Percentiles rank a stretch among this genome's conserved stretches.
Conservation (phyloP, 176 grass and related monocot species). For the Ensete glaucum region DNA sequence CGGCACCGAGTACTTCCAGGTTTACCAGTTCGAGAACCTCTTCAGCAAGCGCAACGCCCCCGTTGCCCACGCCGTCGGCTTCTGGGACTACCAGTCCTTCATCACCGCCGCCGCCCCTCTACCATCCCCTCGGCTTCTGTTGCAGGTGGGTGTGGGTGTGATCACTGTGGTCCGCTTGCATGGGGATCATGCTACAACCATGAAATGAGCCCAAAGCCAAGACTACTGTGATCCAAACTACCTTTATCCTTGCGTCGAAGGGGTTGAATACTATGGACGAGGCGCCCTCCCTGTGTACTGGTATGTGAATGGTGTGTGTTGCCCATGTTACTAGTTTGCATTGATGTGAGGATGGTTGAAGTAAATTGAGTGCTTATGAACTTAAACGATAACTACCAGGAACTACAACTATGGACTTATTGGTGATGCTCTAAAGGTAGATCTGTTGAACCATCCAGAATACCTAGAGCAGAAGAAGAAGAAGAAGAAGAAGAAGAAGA, state of each 20-base stretch:
- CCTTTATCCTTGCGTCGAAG: conserved; percentile 53
- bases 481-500: not conserved
- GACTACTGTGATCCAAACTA: conserved; percentile 55
- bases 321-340: not conserved
- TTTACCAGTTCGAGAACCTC: too few relatives aligned
- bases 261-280: conserved; percentile 64
- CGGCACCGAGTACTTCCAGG: not conserved
- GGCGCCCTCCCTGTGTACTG: conserved; percentile 74
- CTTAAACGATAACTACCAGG: conserved; percentile 28
- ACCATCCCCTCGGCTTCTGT: not conserved
- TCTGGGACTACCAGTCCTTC: too few relatives aligned
- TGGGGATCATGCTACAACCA: conserved; percentile 23
- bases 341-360: not conserved
- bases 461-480: conserved; percentile 45
- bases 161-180: conserved; percentile 36
- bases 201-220: conserved; percentile 75
- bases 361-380: conserved; percentile 2
- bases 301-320: conserved; percentile 4
- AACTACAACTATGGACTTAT: conserved; percentile 68
- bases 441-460: conserved; percentile 82
- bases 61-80: too few relatives aligned
- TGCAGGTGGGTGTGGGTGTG: conserved; percentile 49
- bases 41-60: too few relatives aligned
- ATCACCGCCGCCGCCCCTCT: too few relatives aligned
- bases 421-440: conserved; percentile 50